Base-by-base conservation (phyloP, 2,329 filamentous ascomycete species). In the Colletotrichum agaves region DNA sequence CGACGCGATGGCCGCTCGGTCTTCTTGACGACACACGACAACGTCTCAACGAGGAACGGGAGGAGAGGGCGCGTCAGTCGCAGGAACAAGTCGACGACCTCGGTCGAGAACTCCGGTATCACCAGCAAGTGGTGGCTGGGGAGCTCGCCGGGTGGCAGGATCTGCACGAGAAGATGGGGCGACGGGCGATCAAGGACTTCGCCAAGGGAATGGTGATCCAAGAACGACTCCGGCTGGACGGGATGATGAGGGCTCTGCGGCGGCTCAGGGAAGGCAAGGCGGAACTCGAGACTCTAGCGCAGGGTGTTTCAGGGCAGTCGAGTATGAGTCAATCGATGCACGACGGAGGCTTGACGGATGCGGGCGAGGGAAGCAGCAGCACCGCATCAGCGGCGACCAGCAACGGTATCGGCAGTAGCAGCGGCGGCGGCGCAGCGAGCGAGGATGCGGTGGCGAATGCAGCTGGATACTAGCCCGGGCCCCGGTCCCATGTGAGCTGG, bases 101-200 rank as follows among this genome's bases (percentile, higher is more conserved):
- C n/a, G 90, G 91, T 0, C 88, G 88, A 58, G 96, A 99, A 78
- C 82, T 99, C 62, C 84, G 93, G 56, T 97, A 96, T 78, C 97
- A 94, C 53, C 95, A 98, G 80, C 93, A 97, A 78, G 93, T 95
- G 13, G 95, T 98, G 23, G 95, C 97, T 6, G 87, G 89, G 2
- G 96, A 99, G 80, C 79, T 99, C 63, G 96, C 96, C 0, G 94
- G 93, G 15, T 99, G 96, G 93, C 94, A 97, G 75, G 93, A 97
- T 44, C 88, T 94, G 81, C 90, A 97, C 74, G 93, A 93, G 72
- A 88, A 87, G 74, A 89, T 93, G 80, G 94, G 92, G 1, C 84
- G 90, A 69, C 87, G 87, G 66, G 92, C 93, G 31, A 87, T 98
- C 69, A 88, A 86, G 71, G 89, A 93, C 52, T 88, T 97, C 72